These are phyloP conservation scores for Malassezia slooffiae DNA, from an alignment of 1,284 basidiomycete species.

Conservation along the genomic window DNA sequence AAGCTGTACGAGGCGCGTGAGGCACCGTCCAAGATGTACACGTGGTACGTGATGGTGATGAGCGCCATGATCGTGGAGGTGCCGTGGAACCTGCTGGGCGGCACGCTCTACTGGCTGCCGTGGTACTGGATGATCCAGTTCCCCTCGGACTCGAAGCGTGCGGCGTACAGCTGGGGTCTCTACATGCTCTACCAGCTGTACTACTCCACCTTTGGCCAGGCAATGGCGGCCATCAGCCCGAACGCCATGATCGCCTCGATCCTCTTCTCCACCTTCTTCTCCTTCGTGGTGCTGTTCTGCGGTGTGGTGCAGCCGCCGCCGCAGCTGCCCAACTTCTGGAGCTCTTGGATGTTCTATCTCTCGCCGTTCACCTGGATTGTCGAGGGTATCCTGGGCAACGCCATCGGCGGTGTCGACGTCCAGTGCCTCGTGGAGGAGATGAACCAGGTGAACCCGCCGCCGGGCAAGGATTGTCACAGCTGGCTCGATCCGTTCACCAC, in stretches of 20 bases:
- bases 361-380: constrained; percentile 39
- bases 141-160: constrained; percentile 17
- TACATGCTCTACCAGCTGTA: constrained; percentile 30
- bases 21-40: constrained; percentile 65
- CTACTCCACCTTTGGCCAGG: constrained; percentile 34
- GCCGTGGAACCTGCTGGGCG: constrained; percentile 35
- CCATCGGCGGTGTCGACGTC: constrained; percentile 31
- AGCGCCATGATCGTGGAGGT: constrained; percentile 34
- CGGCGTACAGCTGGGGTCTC: constrained; percentile 36
- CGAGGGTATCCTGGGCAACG: constrained; percentile 28
- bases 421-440: constrained; percentile 25
- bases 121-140: constrained; percentile 37
- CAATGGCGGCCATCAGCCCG: constrained; percentile 34
- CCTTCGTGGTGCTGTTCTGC: constrained; percentile 46
- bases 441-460: constrained; percentile 26
- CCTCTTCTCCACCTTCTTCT: constrained; percentile 40
- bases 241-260: constrained; percentile 39
- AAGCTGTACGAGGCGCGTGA: constrained; percentile 64
- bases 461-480: constrained; percentile 21
- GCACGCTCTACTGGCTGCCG: constrained; percentile 40
- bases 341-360: constrained; percentile 23
- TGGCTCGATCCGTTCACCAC: constrained; percentile 24
- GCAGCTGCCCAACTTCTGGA: constrained; percentile 29
- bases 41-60: constrained; percentile 53
- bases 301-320: constrained; percentile 38